phyloP scores from a whole-genome alignment of 371 early-diverging fungal genomes.

The Rhizopus stolonifer region DNA sequence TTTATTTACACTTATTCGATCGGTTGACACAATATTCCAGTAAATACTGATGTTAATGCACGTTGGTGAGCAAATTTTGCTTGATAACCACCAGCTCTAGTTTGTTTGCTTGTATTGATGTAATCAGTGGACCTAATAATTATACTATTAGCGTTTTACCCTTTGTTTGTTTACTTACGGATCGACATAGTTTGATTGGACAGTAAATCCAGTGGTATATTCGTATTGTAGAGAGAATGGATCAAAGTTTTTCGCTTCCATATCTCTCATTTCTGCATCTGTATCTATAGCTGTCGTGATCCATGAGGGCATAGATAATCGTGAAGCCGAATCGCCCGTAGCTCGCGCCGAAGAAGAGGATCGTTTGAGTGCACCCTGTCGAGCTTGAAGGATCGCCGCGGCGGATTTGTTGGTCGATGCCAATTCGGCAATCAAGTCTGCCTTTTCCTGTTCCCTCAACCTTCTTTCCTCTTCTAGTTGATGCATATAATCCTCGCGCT shows the following conservation, averaged over 20 bases:
- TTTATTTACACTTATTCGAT: constrained; percentile 12
- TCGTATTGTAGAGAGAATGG: constrained; percentile 51
- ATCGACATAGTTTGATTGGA: constrained; percentile 51
- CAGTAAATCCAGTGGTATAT: constrained; percentile 45
- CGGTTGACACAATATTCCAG: constrained; percentile 39
- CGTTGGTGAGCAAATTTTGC: constrained; percentile 55
- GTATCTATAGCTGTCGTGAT: constrained; percentile 46
- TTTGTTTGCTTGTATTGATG: constrained; percentile 37
- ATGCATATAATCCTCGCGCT: constrained; percentile 56
- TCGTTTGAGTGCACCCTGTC: constrained; percentile 42
- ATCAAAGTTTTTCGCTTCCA: constrained; percentile 52
- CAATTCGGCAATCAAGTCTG: constrained; percentile 51
- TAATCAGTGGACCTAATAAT: constrained; percentile 41
- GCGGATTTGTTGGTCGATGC: constrained; percentile 54
- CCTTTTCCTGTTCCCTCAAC: constrained; percentile 46
- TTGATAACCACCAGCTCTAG: constrained; percentile 60
- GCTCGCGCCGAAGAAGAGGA: constrained; percentile 43
- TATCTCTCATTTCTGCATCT: constrained; percentile 42
- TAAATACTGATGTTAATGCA: constrained; percentile 57
- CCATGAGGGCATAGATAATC: constrained; percentile 40
- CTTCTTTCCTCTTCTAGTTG: constrained; percentile 52
- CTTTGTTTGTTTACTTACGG: constrained; percentile 36
- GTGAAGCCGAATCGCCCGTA: constrained; percentile 11
- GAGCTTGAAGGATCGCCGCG: constrained; percentile 43
- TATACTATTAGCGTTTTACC: too few species aligned